Evolutionary conservation across 352 stramenopile genomes (phyloP).

Genomic region (Phytophthora idaei): DNA sequence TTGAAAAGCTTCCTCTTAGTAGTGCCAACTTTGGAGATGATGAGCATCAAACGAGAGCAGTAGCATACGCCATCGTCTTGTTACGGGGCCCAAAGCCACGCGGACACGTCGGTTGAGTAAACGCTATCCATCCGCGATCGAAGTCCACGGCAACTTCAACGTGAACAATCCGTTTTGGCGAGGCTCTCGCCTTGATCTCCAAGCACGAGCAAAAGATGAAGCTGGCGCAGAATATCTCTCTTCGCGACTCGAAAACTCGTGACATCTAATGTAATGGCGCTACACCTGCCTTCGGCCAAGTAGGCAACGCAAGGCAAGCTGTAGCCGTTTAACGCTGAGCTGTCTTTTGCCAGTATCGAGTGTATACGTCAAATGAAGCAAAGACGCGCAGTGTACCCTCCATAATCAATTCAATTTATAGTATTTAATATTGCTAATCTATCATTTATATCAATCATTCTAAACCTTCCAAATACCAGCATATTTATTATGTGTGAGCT

Average conservation of each 20-base stretch:
- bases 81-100: slow-evolving; percentile 7
- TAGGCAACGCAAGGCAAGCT: background rate
- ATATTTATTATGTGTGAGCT: background rate
- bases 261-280: background rate
- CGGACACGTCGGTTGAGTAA: slow-evolving; percentile 23
- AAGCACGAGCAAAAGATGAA: background rate
- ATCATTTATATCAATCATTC: background rate
- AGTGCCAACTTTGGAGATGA: too few relatives aligned
- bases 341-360: too few relatives aligned
- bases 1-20: too few relatives aligned
- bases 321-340: background rate
- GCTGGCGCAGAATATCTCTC: too few relatives aligned
- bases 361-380: background rate
- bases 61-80: too few relatives aligned
- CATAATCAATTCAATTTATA: background rate
- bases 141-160: slow-evolving; percentile 18
- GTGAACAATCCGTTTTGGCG: slow-evolving; percentile 11
- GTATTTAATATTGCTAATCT: background rate
- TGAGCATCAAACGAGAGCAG: too few relatives aligned
- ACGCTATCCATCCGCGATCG: slow-evolving; percentile 12
- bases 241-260: background rate
- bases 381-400: background rate
- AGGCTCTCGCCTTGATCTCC: background rate
- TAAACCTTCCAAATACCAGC: background rate
- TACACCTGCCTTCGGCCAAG: background rate